Conservation (phyloP, 768 basidiomycete genomes). For the Lentinula raphanica region DNA sequence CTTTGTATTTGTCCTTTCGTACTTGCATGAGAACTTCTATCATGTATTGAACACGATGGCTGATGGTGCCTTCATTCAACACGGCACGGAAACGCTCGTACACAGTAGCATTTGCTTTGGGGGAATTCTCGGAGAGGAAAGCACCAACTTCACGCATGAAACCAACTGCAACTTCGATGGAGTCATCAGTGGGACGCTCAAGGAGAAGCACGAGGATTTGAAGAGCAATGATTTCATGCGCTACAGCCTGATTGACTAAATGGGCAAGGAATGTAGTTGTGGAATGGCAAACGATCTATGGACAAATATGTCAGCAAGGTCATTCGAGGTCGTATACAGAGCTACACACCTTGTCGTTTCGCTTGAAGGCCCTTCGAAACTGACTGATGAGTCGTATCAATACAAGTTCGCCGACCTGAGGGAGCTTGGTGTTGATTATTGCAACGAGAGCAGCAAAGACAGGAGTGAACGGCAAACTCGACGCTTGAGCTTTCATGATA, state of each 20-base stretch:
- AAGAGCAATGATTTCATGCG: constrained; percentile 90
- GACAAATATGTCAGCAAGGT: constrained; percentile 4
- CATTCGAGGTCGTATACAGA: background rate
- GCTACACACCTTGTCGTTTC: constrained; percentile 89
- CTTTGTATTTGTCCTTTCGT: constrained; percentile 98
- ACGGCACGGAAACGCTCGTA: constrained; percentile 97
- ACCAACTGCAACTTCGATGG: constrained; percentile 96
- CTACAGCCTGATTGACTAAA: constrained; percentile 89
- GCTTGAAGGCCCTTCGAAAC: constrained; percentile 90
- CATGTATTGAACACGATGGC: constrained; percentile 98
- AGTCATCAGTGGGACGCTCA: constrained; percentile 94
- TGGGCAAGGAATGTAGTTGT: constrained; percentile 89
- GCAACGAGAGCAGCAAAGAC: constrained; percentile 93
- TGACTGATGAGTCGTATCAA: constrained; percentile 88
- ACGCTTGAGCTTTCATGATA: constrained; percentile 96
- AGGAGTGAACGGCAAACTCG: constrained; percentile 96
- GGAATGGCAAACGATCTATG: constrained; percentile 93
- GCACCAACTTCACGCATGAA: constrained; percentile 97
- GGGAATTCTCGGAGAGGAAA: constrained; percentile 87
- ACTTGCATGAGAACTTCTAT: constrained; percentile 99
- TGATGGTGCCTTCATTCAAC: constrained; percentile 90
- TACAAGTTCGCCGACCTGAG: constrained; percentile 91
- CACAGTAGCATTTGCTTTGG: constrained; percentile 91
- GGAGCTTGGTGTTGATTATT: constrained; percentile 95
- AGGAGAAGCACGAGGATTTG: constrained; percentile 95